Percentiles rank a stretch among this genome's conserved stretches.
phyloP scores from a whole-genome alignment of 768 basidiomycete species.

The Phylloporus scabripes region DNA sequence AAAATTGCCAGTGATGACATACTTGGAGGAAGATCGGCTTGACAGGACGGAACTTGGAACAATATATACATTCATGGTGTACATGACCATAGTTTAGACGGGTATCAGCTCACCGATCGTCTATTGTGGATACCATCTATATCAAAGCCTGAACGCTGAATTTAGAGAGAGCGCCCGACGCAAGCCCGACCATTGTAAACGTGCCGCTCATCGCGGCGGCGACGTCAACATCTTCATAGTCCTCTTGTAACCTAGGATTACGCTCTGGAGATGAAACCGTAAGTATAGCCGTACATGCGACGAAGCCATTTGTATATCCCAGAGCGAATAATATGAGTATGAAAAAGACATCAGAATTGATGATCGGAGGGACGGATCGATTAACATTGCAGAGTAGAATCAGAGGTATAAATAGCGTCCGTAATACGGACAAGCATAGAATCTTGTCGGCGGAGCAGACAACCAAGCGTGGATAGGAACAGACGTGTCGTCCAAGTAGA shows the following conservation, averaged over 20 bases:
- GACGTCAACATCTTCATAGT: constrained; percentile 73
- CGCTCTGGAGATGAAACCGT: constrained; percentile 71
- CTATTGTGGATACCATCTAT: not conserved
- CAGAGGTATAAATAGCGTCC: constrained; percentile 45
- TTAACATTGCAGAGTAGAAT: too few species aligned
- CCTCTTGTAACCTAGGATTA: constrained; percentile 61
- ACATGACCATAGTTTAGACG: not conserved
- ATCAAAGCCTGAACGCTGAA: constrained; percentile 61
- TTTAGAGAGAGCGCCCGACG: constrained; percentile 67
- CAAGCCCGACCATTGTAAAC: constrained; percentile 69
- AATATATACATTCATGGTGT: not conserved
- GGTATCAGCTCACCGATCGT: not conserved
- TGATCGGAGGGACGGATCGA: too few species aligned
- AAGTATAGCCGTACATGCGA: constrained; percentile 76
- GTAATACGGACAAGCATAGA: constrained; percentile 52
- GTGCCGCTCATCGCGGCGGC: constrained; percentile 78
- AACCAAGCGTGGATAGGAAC: constrained; percentile 54
- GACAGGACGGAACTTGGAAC: too few species aligned
- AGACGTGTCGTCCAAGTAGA: constrained; percentile 59
- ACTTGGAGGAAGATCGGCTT: too few species aligned
- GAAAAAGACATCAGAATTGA: too few species aligned
- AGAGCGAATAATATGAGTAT: too few species aligned
- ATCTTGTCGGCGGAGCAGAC: constrained; percentile 65
- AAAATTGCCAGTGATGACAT: too few species aligned
- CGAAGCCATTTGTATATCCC: constrained; percentile 48